Base-by-base conservation (phyloP, 1,284 basidiomycete genomes). In the Sparassis latifolia region DNA sequence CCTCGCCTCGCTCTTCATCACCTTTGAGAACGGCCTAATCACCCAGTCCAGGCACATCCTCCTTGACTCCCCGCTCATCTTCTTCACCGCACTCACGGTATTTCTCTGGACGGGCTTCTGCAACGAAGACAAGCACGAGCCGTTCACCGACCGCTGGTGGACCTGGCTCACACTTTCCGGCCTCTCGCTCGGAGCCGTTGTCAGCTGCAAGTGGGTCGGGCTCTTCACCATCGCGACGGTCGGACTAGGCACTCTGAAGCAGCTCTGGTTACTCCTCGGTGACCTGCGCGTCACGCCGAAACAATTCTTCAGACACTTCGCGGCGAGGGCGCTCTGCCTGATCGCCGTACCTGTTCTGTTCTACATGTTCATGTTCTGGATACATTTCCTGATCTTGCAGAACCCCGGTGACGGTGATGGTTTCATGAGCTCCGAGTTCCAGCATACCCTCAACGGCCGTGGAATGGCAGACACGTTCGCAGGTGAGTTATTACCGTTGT, bases 361-460 rank as follows among this genome's bases (percentile, higher is more conserved):
- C 68, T 99, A 99, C 74, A 91, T 98, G 87, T 67, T 75, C 62
- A 95, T 94, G 84, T 99, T 99, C 72, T 79, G 86, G 66, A 85
- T 99, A 48, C 97, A 99, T 68, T 96, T 99, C 69, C 69, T 84
- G 65, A 80, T 99, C 55, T 75, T 99, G 33, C 80, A 83, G 62
- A 88, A 85, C 67, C 89, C 90, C 2, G 97, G 97, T 33, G 94
- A 97, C 52, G 97, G 97, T 1, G 97, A 99, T 67, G 92, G 93
- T 0, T 99, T 99, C 71, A 99, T 99, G 97, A 95, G 89, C 72
- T 92, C 93, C 10, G 92, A 94, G 62, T 99, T 99, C 73, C 95
- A 97, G 69, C 95, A 98, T 65, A 97, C 95, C 0, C 77, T 99
- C 5, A 76, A 86, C n/a, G 94, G 94, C 5, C 85, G 87, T 51